Evolutionary conservation across 1,284 basidiomycete genomes (phyloP).

Genomic region (Cutaneotrichosporon daszewskae): DNA sequence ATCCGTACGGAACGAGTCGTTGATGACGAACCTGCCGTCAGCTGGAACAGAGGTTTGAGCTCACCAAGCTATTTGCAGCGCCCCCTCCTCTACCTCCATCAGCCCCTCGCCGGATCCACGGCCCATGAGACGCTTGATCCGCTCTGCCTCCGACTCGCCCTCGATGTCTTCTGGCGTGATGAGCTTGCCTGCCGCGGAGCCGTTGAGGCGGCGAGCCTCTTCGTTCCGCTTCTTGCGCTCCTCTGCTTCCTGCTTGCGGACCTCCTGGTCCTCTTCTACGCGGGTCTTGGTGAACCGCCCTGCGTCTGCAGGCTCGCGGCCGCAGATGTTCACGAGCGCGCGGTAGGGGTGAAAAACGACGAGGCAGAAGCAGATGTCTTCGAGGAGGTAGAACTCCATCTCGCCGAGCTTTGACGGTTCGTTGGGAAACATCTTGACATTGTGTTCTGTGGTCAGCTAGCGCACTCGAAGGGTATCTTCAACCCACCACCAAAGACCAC

Average conservation of each 20-base stretch:
- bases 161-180: slow-evolving; percentile 14
- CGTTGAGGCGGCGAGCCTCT: slow-evolving; percentile 16
- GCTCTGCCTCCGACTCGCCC: slow-evolving; percentile 32
- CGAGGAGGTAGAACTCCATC: slow-evolving; percentile 97
- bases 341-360: slow-evolving; percentile 92
- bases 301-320: slow-evolving; percentile 47
- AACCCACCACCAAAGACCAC: slow-evolving; percentile 67
- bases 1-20: slow-evolving; percentile 90
- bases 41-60: slow-evolving; percentile 9
- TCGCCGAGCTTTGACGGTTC: slow-evolving; percentile 91
- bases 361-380: slow-evolving; percentile 92
- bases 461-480: not conserved
- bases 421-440: slow-evolving; percentile 67
- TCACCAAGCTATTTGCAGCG: slow-evolving; percentile 52
- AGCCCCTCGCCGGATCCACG: slow-evolving; percentile 45
- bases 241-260: slow-evolving; percentile 26
- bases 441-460: slow-evolving; percentile 52
- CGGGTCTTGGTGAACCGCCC: slow-evolving; percentile 34
- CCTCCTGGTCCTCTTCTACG: slow-evolving; percentile 40
- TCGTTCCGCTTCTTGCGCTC: slow-evolving; percentile 29
- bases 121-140: slow-evolving; percentile 38
- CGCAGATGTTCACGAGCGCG: slow-evolving; percentile 70
- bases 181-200: slow-evolving; percentile 3
- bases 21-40: slow-evolving; percentile 78
- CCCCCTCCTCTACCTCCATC: slow-evolving; percentile 50